phyloP scores from a whole-genome alignment of 2,329 filamentous ascomycete species.

The Neofusicoccum sp. region DNA sequence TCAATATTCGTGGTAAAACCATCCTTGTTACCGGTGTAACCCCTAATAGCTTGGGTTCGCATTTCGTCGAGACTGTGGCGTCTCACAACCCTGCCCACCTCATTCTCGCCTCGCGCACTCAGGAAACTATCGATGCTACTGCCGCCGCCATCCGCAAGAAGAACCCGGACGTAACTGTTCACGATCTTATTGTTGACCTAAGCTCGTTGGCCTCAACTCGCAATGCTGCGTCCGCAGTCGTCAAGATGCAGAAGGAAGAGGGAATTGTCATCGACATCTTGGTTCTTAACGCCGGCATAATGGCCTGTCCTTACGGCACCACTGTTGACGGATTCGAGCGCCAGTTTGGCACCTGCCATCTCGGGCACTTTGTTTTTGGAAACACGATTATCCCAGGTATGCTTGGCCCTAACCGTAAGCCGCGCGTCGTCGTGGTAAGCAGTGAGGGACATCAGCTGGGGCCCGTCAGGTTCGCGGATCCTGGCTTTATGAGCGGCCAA shows the following conservation, averaged over 20 bases:
- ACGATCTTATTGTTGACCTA: conserved; percentile 39
- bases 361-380: conserved; percentile 49
- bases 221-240: conserved; percentile 34
- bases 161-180: conserved; percentile 38
- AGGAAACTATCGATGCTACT: conserved; percentile 35
- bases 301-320: conserved; percentile 33
- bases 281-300: conserved; percentile 43
- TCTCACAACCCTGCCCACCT: too few species aligned
- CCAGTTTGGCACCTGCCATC: conserved; percentile 50
- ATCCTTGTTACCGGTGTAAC: too few species aligned
- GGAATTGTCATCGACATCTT: conserved; percentile 45
- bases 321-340: conserved; percentile 49
- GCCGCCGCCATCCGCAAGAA: conserved; percentile 37
- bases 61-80: too few species aligned
- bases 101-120: conserved; percentile 47
- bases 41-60: too few species aligned
- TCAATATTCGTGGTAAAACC: too few species aligned
- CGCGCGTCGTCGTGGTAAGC: conserved; percentile 34
- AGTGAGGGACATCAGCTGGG: conserved; percentile 25
- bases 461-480: conserved; percentile 25
- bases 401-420: conserved; percentile 34
- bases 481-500: conserved; percentile 26
- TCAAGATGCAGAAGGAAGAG: conserved; percentile 24
- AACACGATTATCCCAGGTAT: conserved; percentile 47
- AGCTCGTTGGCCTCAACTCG: conserved; percentile 37